Evolutionary conservation across 2,329 filamentous ascomycete species (phyloP).

Genomic region (Aspergillus fructus): DNA sequence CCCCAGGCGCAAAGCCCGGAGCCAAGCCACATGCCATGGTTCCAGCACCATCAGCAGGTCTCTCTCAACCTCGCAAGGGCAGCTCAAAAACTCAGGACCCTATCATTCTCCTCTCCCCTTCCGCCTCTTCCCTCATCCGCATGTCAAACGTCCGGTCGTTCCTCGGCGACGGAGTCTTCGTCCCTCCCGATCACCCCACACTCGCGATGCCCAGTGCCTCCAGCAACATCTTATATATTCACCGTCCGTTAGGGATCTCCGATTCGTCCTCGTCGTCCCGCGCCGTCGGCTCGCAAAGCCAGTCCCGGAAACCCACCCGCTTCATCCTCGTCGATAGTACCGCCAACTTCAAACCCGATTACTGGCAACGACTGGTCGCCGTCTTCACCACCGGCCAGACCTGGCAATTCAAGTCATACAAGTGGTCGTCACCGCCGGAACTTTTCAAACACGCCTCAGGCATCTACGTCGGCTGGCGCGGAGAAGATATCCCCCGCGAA

Average conservation of each 20-base stretch:
- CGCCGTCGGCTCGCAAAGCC: conserved; percentile 57
- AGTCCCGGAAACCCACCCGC: conserved; percentile 65
- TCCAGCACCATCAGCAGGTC: conserved; percentile 38
- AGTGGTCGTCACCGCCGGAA: conserved; percentile 85
- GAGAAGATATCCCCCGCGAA: conserved; percentile 73
- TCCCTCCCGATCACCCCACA: conserved; percentile 66
- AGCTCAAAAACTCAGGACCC: conserved; percentile 63
- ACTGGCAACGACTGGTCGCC: conserved; percentile 92
- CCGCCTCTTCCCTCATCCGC: conserved; percentile 88
- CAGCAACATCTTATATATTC: conserved; percentile 78
- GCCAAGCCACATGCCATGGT: conserved; percentile 31
- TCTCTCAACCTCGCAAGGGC: conserved; percentile 42
- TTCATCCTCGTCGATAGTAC: conserved; percentile 95
- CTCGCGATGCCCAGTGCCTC: conserved; percentile 56
- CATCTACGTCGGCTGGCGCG: conserved; percentile 87
- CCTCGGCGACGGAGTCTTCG: conserved; percentile 79
- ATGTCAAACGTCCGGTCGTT: conserved; percentile 96
- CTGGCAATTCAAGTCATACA: conserved; percentile 99
- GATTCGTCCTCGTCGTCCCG: conserved; percentile 29
- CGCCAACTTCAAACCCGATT: conserved; percentile 95
- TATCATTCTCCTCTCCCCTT: conserved; percentile 95
- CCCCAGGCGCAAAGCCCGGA: conserved; percentile 34
- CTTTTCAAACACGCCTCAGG: conserved; percentile 87
- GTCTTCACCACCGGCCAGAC: conserved; percentile 97
- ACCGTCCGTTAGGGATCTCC: conserved; percentile 62